These are phyloP conservation scores for Spiraea crenata DNA, from an alignment of 331 rosid genomes.

Conservation along the genomic window DNA sequence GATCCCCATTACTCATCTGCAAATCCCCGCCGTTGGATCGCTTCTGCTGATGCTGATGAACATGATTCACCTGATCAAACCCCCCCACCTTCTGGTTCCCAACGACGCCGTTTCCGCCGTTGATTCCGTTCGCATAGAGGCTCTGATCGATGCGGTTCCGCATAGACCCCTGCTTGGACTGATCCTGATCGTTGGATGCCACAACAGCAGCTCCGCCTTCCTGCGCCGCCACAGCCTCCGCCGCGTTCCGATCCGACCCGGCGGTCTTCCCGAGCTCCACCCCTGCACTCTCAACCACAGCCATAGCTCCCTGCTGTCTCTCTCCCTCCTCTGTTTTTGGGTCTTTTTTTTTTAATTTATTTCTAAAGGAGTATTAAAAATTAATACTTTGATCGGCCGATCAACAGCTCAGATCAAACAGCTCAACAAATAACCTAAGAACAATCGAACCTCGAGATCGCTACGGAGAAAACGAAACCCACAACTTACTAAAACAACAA, in stretches of 20 bases:
- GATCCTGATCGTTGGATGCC: slow-evolving; percentile 34
- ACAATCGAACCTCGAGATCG: slow-evolving; percentile 19
- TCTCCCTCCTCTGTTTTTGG: not conserved
- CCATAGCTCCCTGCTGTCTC: slow-evolving; percentile 18
- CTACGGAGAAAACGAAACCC: slow-evolving; percentile 31
- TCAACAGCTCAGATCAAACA: not conserved
- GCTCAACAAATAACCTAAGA: slow-evolving; percentile 12
- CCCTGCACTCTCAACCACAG: slow-evolving; percentile 42
- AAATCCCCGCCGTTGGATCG: slow-evolving; percentile 40
- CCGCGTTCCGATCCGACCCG: slow-evolving; percentile 27
- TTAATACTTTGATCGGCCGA: slow-evolving; percentile 11
- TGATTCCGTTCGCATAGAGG: slow-evolving; percentile 10
- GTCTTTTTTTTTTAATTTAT: not conserved
- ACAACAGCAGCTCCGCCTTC: slow-evolving; percentile 9
- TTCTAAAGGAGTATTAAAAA: not conserved
- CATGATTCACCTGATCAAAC: slow-evolving; percentile 18
- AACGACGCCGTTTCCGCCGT: not conserved
- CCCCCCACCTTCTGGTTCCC: slow-evolving; percentile 1
- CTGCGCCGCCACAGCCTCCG: slow-evolving; percentile 5
- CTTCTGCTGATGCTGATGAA: slow-evolving; percentile 21
- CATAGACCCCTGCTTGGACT: slow-evolving; percentile 20
- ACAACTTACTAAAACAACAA: not conserved
- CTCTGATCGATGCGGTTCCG: slow-evolving; percentile 27
- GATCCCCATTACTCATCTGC: slow-evolving; percentile 32
- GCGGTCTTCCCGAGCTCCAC: slow-evolving; percentile 30